Conservation (phyloP, 2,329 filamentous ascomycete genomes). For the Trichophyton mentagrophytes region DNA sequence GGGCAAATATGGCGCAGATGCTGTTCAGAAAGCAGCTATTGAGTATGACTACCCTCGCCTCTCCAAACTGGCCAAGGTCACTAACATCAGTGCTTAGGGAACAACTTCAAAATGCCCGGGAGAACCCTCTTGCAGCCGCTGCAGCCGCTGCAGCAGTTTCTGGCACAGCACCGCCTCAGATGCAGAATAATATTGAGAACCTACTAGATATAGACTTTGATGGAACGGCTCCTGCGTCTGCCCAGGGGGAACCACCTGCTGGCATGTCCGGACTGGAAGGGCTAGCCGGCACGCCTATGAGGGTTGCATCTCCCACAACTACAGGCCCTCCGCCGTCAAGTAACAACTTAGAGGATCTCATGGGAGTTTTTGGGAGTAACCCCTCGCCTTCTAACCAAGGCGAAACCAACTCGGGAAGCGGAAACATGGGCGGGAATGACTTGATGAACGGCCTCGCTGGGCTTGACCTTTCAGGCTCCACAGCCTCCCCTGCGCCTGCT, state of each 20-base stretch:
- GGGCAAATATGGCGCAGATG: slow-evolving; percentile 84
- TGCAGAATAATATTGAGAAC: slow-evolving; percentile 79
- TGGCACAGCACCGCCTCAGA: slow-evolving; percentile 38
- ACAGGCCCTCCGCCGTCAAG: slow-evolving; percentile 23
- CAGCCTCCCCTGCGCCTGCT: slow-evolving; percentile 17
- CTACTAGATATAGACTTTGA: slow-evolving; percentile 94
- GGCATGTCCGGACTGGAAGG: slow-evolving; percentile 53
- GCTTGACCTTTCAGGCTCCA: slow-evolving; percentile 55
- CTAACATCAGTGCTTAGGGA: slow-evolving; percentile 40
- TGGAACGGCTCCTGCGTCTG: slow-evolving; percentile 77
- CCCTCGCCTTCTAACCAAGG: slow-evolving; percentile 10
- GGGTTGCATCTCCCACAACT: slow-evolving; percentile 34
- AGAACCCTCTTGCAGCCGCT: slow-evolving; percentile 85
- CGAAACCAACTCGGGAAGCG: slow-evolving; percentile 23
- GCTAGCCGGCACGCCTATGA: slow-evolving; percentile 45
- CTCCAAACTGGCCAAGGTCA: not conserved
- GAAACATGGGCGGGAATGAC: slow-evolving; percentile 32
- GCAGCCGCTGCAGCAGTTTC: slow-evolving; percentile 53
- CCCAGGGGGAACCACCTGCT: slow-evolving; percentile 49
- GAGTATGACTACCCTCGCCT: slow-evolving; percentile 40
- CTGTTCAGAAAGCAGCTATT: slow-evolving; percentile 87
- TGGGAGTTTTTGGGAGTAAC: slow-evolving; percentile 49
- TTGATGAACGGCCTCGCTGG: slow-evolving; percentile 75
- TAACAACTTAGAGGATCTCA: slow-evolving; percentile 69
- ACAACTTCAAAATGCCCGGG: slow-evolving; percentile 77